Evolutionary conservation across 768 basidiomycete species (phyloP).

Genomic region (Piloderma croceum): DNA sequence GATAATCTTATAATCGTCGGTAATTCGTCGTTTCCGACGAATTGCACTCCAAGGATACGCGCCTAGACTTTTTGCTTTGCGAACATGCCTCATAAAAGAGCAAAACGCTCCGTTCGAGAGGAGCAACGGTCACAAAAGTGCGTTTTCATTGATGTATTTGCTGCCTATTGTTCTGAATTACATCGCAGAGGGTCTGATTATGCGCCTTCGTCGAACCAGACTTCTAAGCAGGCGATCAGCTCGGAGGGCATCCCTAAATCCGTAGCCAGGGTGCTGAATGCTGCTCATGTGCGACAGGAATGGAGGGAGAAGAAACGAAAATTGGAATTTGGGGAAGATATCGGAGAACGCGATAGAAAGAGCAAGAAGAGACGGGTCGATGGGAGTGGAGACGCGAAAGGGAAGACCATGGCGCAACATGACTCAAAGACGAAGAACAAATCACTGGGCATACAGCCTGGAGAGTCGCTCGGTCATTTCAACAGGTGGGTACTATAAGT

Average conservation of each 20-base stretch:
- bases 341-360: conserved; percentile 1
- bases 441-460: conserved; percentile 29
- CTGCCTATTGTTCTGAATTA: background rate
- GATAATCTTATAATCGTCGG: no score
- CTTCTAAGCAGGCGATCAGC: conserved; percentile 20
- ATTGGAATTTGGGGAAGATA: conserved; percentile 1
- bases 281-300: conserved; percentile 34
- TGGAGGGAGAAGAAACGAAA: conserved; percentile 27
- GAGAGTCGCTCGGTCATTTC: conserved; percentile 44
- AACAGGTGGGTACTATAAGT: conserved; percentile 39
- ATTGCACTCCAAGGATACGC: no score
- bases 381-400: background rate
- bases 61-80: no score
- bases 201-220: conserved; percentile 25
- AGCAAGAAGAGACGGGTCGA: conserved; percentile 23
- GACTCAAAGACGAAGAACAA: conserved; percentile 12
- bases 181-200: background rate
- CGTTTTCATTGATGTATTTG: background rate
- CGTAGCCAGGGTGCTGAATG: conserved; percentile 40
- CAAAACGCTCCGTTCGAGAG: conserved; percentile 24
- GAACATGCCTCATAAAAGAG: conserved; percentile 39
- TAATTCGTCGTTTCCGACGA: no score
- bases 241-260: conserved; percentile 43
- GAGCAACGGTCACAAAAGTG: conserved; percentile 20
- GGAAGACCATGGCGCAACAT: no score